Conservation (phyloP, 305 asterid species). For the Fraxinus paxiana region DNA sequence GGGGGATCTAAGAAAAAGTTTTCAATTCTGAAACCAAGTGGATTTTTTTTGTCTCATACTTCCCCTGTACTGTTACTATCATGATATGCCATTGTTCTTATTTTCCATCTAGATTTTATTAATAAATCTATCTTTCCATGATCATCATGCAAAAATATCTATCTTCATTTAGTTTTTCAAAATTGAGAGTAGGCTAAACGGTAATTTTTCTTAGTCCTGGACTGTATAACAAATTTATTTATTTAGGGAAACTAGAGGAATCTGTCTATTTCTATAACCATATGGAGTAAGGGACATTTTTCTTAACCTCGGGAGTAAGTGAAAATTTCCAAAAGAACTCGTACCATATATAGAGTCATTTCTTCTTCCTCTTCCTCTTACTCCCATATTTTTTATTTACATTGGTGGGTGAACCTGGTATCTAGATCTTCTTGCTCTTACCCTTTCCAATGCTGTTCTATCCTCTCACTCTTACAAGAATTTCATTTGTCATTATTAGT, state of each 20-base stretch:
- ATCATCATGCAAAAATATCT: not conserved
- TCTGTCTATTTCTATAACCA: not conserved
- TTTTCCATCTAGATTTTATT: not conserved
- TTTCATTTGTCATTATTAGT: conserved; percentile 9
- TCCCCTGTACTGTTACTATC: not conserved
- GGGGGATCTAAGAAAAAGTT: not conserved
- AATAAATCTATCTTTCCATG: not conserved
- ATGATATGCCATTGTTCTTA: not conserved
- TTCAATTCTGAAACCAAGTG: not conserved
- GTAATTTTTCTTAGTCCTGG: not conserved
- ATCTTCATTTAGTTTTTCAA: not conserved
- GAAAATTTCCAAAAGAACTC: not conserved
- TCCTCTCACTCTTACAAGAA: conserved; percentile 7
- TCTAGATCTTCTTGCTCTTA: conserved; percentile 7
- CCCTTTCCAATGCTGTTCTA: conserved; percentile 8
- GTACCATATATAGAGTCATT: not conserved
- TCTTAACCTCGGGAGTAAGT: not conserved
- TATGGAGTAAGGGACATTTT: not conserved
- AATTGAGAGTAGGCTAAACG: not conserved
- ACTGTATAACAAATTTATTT: not conserved
- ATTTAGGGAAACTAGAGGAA: not conserved
- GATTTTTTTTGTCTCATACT: not conserved
- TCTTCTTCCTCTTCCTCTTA: not conserved
- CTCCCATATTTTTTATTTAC: not conserved
- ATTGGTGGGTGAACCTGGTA: not conserved